Evolutionary conservation across 176 grass and related monocot species (phyloP), one percentile per base, ranked within the genome.

Genomic region (Tuctoria greenei): DNA sequence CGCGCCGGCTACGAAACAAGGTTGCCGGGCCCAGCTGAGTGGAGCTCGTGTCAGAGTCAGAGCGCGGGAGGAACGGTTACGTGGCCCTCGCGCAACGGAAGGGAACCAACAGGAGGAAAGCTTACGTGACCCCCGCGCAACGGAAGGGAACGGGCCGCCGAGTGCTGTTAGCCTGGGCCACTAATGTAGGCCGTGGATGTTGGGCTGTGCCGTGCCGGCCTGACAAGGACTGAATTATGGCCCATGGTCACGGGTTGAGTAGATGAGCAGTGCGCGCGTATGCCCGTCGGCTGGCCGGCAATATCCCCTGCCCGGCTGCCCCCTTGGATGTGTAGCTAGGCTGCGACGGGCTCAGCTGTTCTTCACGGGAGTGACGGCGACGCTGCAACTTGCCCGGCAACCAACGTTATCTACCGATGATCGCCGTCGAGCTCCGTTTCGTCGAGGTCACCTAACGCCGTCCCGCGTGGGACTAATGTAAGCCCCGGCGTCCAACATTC

Each of bases 1-100:
- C 72, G 55, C 55, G 56, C 23, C 72, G 55, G 72, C 55, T n/a
- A 61, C 55, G 72, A 27, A 74, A 74, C 70, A 52, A 12, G 50
- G 52, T 10, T 26, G 23, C 51, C 20, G 20, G 21, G 7, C 2
- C 6, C 18, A 52, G 18, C 15, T 54, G 47, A 50, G 13, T 5
- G 5, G 49, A 59, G 64, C 9, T 4, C 35, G 14, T 39, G 21
- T 21, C 23, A 73, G n/a, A 58, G 21, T 21, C 23, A 73, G n/a
- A 58, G 34, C 51, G 35, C 21, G 14, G 35, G 71, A 42, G 16
- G 10, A 10, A 54, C 2, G 51, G 20, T 54, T 9, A 54, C 51
- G 51, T 21, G 51, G 7, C 51, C 51, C 51, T 20, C 20, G 51
- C 18, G 51, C 51, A 54, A 54, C 20, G 51, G 6, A 54, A 21